Conservation (phyloP, 2,329 filamentous ascomycete genomes). For the Alternaria brassicicola region DNA sequence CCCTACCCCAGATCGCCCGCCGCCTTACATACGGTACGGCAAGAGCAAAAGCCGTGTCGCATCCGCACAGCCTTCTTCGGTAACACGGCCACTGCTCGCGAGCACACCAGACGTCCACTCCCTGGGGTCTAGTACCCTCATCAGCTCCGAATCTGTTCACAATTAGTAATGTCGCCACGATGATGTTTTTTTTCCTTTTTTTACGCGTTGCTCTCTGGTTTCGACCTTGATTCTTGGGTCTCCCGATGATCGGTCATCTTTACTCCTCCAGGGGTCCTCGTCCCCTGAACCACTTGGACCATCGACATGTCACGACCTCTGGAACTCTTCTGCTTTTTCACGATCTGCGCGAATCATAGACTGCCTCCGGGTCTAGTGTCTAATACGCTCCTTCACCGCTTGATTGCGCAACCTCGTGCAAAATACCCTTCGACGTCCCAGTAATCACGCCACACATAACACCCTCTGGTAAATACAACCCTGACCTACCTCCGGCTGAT, state of each 20-base stretch:
- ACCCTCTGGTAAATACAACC: constrained; percentile 10
- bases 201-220: constrained; percentile 30
- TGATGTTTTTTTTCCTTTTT: constrained; percentile 36
- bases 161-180: constrained; percentile 43
- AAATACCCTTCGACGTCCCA: constrained; percentile 18
- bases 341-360: constrained; percentile 17
- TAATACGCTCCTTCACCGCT: constrained; percentile 33
- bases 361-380: constrained; percentile 25
- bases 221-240: constrained; percentile 33
- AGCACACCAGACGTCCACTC: constrained; percentile 28
- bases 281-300: neutral
- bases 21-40: constrained; percentile 5
- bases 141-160: constrained; percentile 33
- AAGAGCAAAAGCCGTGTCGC: constrained; percentile 9
- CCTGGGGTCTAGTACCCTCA: constrained; percentile 41
- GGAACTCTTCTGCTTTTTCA: constrained; percentile 1
- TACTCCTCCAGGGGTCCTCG: constrained; percentile 1
- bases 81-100: constrained; percentile 24
- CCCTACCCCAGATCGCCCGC: constrained; percentile 18
- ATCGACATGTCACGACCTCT: neutral
- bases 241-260: constrained; percentile 14
- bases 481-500: constrained; percentile 13
- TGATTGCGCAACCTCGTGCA: constrained; percentile 15
- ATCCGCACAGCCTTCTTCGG: constrained; percentile 11
- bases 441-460: constrained; percentile 10